Base-by-base conservation (phyloP, 2,329 filamentous ascomycete species). In the Botrytis galanthina region DNA sequence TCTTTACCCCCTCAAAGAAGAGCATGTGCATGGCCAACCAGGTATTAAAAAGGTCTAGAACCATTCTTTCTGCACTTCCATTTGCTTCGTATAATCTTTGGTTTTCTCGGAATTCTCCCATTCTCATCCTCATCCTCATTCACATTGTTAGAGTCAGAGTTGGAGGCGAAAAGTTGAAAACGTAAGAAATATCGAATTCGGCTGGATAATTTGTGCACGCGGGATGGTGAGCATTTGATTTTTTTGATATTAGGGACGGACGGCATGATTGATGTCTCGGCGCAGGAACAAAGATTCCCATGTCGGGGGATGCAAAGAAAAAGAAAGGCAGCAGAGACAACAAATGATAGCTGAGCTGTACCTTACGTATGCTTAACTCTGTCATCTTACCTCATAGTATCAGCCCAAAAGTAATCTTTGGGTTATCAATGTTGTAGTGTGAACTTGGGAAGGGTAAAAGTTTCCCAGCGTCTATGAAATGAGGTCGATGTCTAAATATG, bases 251-350 rank as follows among this genome's bases (percentile, higher is more conserved):
- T 6, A 22, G 22, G 32, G 42, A 66, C 42, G 63, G 42, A n/a
- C 63, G 63, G 42, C 63, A 66, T 48, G 42, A 66, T 35, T 35
- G 18, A 42, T 46, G 68, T 70, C 57, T 61, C 69, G 69, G 59
- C 69, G 69, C 57, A 62, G 69, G 69, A 71, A 71, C 69, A 16
- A 71, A 70, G 46, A 61, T 61, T 39, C 22, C 59, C 35, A 61
- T 32, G 18, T 37, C 26, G 60, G 37, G 26, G 60, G 37, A 62
- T 42, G 35, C 35, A n/a, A 9, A 62, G 22, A 39, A 39, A 70
- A 39, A 12, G 26, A 57, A 54, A 61, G 42, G 54, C 22, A 70
- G 29, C 44, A 54, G 69, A 71, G 68, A 71, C 68, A 71, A 37
- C 57, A 51, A 61, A 70, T 70, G 54, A 46, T 61, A 61, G 37